Percentiles rank a stretch among this genome's conserved stretches.
phyloP scores from a whole-genome alignment of 2,329 filamentous ascomycete species.

The Gaeumannomyces sp. region DNA sequence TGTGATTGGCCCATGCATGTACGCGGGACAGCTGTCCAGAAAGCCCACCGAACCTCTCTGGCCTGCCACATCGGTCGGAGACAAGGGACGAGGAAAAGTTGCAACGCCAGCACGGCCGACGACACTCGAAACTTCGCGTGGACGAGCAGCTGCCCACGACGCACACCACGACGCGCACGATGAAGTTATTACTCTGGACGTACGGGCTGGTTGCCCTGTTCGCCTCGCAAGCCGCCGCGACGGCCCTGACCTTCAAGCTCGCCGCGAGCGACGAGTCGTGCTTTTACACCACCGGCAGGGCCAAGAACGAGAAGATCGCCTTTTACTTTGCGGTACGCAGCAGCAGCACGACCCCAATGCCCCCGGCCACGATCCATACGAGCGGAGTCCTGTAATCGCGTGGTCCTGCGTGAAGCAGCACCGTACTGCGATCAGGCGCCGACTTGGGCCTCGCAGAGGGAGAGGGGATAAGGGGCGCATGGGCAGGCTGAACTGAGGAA shows the following conservation, averaged over 20 bases:
- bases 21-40: slow-evolving; percentile 16
- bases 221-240: slow-evolving; percentile 68
- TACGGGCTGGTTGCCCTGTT: slow-evolving; percentile 67
- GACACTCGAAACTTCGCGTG: neutral
- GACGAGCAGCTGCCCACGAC: slow-evolving; percentile 8
- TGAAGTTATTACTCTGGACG: slow-evolving; percentile 59
- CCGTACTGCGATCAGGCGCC: neutral
- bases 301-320: slow-evolving; percentile 79
- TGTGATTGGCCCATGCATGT: neutral
- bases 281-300: slow-evolving; percentile 79
- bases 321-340: slow-evolving; percentile 92
- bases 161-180: slow-evolving; percentile 30
- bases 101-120: neutral
- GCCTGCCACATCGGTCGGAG: neutral
- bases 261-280: slow-evolving; percentile 88
- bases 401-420: neutral
- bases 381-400: neutral
- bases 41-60: neutral
- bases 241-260: slow-evolving; percentile 90
- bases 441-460: neutral
- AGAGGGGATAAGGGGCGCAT: neutral
- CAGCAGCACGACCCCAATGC: slow-evolving; percentile 3
- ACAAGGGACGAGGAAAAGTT: neutral
- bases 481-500: neutral
- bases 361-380: neutral